Evolutionary conservation across 352 stramenopile genomes (phyloP).

Genomic region (Globisporangium perplexum): DNA sequence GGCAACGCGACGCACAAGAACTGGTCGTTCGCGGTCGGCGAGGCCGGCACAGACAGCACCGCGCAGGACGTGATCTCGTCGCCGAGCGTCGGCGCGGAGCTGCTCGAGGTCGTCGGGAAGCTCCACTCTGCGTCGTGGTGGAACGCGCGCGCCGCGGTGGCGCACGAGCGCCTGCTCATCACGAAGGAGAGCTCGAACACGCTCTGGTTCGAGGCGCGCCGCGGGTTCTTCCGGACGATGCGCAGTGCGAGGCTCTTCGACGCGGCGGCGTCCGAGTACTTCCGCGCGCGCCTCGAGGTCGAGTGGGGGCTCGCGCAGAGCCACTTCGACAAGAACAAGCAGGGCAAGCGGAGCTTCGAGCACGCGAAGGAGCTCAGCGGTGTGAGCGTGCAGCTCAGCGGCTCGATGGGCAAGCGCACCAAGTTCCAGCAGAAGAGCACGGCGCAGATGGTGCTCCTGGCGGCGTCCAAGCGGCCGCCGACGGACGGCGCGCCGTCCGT

Average conservation of each 20-base stretch:
- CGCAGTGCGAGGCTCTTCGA: constrained; percentile 30
- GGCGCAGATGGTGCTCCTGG: constrained; percentile 85
- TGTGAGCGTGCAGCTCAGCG: constrained; percentile 87
- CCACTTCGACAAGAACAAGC: constrained; percentile 89
- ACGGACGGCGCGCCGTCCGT: constrained; percentile 33
- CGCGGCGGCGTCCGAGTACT: constrained; percentile 37
- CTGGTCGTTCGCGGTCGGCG: constrained; percentile 52
- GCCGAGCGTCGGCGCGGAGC: constrained; percentile 19
- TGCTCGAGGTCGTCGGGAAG: constrained; percentile 8
- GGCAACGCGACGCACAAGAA: constrained; percentile 54
- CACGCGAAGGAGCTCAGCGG: constrained; percentile 77
- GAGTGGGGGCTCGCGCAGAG: constrained; percentile 92
- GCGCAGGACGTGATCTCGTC: constrained; percentile 32
- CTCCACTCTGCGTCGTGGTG: constrained; percentile 60
- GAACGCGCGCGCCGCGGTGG: constrained; percentile 66
- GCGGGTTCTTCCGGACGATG: constrained; percentile 48
- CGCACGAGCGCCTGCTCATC: constrained; percentile 64
- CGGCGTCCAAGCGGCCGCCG: constrained; percentile 51
- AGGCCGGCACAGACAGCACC: constrained; percentile 33
- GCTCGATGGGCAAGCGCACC: constrained; percentile 91
- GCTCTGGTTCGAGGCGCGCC: constrained; percentile 68
- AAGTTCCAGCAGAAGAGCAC: constrained; percentile 93
- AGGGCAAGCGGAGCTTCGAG: constrained; percentile 88
- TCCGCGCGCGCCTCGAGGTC: constrained; percentile 75
- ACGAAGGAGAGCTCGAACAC: constrained; percentile 62